Conservation (phyloP, 176 grass and related monocot genomes). For the Poa pratensis region DNA sequence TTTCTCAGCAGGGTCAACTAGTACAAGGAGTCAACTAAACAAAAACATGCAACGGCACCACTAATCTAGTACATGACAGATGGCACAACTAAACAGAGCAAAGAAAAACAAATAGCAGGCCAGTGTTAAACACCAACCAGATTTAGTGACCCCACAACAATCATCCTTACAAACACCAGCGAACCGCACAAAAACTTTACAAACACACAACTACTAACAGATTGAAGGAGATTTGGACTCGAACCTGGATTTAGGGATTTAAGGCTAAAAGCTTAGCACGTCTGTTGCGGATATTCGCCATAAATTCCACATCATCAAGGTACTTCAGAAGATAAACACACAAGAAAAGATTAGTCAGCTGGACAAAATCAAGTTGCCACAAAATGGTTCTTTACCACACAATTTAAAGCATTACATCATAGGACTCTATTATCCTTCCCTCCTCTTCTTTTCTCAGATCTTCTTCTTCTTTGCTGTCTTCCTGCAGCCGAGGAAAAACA, state of each 20-base stretch:
- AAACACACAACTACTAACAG: neutral
- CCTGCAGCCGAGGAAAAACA: neutral
- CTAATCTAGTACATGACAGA: neutral
- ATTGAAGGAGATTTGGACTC: neutral
- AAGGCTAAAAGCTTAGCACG: too few species aligned
- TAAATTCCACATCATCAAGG: neutral
- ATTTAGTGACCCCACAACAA: neutral
- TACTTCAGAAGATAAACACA: conserved; percentile 9
- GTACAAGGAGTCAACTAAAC: neutral
- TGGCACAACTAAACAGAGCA: conserved; percentile 8
- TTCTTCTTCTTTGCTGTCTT: neutral
- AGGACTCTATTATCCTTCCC: neutral
- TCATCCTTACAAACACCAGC: neutral
- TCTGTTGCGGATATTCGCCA: neutral
- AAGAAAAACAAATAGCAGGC: neutral
- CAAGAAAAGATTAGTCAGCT: conserved; percentile 1
- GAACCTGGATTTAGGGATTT: neutral
- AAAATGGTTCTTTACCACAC: conserved; percentile 19
- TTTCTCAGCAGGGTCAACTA: neutral
- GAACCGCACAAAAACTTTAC: neutral
- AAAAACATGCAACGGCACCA: neutral
- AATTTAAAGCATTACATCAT: neutral
- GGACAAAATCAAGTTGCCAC: neutral
- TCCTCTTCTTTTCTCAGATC: neutral
- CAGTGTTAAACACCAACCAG: neutral